These are phyloP conservation scores for Globisporangium rhizosaccharum DNA, from an alignment of 352 stramenopile species.

Conservation along the genomic window DNA sequence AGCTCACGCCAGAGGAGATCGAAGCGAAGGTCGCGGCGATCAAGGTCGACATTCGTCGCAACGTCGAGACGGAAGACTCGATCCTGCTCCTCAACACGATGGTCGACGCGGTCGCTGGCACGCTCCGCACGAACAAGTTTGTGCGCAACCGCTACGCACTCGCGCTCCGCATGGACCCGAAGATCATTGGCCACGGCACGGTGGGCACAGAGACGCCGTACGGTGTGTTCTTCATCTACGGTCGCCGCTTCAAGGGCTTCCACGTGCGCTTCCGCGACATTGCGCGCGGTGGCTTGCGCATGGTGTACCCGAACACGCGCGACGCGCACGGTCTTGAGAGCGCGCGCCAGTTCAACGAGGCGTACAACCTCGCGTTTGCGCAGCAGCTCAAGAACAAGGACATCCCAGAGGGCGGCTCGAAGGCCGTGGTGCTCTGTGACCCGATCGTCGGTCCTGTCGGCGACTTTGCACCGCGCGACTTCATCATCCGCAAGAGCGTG, in stretches of 20 bases:
- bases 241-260: conserved; percentile 92
- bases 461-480: conserved; percentile 75
- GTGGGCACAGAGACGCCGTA: conserved; percentile 90
- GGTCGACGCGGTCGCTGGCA: conserved; percentile 69
- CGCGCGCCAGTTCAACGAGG: conserved; percentile 77
- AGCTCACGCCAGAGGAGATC: conserved; percentile 41
- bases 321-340: conserved; percentile 60
- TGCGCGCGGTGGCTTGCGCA: conserved; percentile 65
- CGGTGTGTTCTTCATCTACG: conserved; percentile 96
- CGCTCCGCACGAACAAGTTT: conserved; percentile 81
- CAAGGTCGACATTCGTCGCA: conserved; percentile 70
- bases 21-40: conserved; percentile 40
- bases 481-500: conserved; percentile 94
- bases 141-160: conserved; percentile 78
- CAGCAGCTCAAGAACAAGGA: conserved; percentile 89
- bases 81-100: conserved; percentile 76
- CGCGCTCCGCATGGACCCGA: conserved; percentile 69
- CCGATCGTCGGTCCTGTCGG: conserved; percentile 64
- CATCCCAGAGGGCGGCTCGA: conserved; percentile 79
- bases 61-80: conserved; percentile 65
- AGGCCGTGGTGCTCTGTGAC: conserved; percentile 79
- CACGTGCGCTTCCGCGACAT: conserved; percentile 85
- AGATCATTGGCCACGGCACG: conserved; percentile 76
- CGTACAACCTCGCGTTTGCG: conserved; percentile 80
- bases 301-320: conserved; percentile 67